Evolutionary conservation across 73 alveolate species (phyloP).

Genomic region (Paramecium sonneborni): DNA sequence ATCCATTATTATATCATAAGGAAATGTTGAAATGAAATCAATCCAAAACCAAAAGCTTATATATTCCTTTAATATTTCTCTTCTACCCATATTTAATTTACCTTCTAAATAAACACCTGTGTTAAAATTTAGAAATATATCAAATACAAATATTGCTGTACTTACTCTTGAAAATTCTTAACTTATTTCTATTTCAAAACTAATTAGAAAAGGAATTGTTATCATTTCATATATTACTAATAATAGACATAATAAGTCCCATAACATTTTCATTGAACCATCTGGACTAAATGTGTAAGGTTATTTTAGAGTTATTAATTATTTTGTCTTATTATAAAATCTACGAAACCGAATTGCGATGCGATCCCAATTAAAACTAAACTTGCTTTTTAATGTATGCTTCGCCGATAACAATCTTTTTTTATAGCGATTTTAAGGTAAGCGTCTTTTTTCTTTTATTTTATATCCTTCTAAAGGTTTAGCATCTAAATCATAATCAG

Average conservation of each 20-base stretch:
- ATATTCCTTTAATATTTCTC: conserved; percentile 67
- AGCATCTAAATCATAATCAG: neutral
- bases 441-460: neutral
- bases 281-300: conserved; percentile 61
- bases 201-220: neutral
- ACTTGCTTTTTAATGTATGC: neutral
- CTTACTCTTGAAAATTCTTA: neutral
- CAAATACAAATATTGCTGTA: conserved; percentile 42
- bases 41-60: conserved; percentile 75
- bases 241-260: conserved; percentile 72
- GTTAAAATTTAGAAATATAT: conserved; percentile 60
- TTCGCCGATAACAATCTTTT: neutral
- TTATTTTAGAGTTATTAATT: neutral
- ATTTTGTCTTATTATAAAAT: neutral
- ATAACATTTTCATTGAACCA: conserved; percentile 67
- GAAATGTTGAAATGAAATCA: conserved; percentile 73
- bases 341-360: neutral
- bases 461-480: neutral
- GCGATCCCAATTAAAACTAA: neutral
- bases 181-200: conserved; percentile 14
- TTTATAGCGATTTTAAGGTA: neutral
- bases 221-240: conserved; percentile 4
- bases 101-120: conserved; percentile 79
- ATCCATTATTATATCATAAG: conserved; percentile 71
- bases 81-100: conserved; percentile 66